Percentiles rank a stretch among this genome's conserved stretches.
These are phyloP conservation scores for Candida berthetii DNA, from an alignment of 805 yeast genomes.

Conservation along the genomic window DNA sequence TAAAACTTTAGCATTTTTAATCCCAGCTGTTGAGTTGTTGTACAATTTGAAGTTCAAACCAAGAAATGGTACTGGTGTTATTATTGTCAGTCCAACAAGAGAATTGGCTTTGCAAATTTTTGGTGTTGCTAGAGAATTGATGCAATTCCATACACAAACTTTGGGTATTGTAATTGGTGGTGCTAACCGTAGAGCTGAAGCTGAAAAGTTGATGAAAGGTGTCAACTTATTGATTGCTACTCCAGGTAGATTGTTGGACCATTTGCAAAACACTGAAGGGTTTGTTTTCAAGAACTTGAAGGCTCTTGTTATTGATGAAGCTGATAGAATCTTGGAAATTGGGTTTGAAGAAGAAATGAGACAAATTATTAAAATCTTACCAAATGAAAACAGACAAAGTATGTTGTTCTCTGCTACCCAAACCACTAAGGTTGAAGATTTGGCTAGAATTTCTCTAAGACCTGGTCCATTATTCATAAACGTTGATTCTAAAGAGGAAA, in stretches of 20 bases:
- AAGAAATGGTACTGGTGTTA: conserved; percentile 96
- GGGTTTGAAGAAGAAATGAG: conserved; percentile 99
- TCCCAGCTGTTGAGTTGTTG: conserved; percentile 92
- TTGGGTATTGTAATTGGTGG: conserved; percentile 98
- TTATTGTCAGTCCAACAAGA: conserved; percentile 94
- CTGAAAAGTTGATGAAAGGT: conserved; percentile 89
- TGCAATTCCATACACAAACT: conserved; percentile 82
- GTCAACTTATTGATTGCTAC: conserved; percentile 93
- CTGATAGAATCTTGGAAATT: conserved; percentile 94
- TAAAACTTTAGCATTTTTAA: conserved; percentile 89
- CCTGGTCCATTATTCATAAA: conserved; percentile 92
- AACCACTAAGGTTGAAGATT: conserved; percentile 96
- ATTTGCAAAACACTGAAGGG: conserved; percentile 91
- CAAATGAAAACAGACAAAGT: conserved; percentile 88
- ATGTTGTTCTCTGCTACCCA: conserved; percentile 99
- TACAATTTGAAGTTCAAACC: conserved; percentile 92
- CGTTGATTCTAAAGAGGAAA: conserved; percentile 77
- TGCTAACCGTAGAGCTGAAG: conserved; percentile 95
- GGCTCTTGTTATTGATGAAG: conserved; percentile 94
- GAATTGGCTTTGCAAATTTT: conserved; percentile 96
- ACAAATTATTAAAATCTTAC: conserved; percentile 90
- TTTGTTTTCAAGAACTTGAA: conserved; percentile 92
- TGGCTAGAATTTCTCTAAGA: conserved; percentile 92
- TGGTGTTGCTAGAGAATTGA: conserved; percentile 93
- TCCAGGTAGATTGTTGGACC: conserved; percentile 96